These are phyloP conservation scores for Thinopyrum elongatum DNA, from an alignment of 176 grass and related monocot species.

Conservation along the genomic window DNA sequence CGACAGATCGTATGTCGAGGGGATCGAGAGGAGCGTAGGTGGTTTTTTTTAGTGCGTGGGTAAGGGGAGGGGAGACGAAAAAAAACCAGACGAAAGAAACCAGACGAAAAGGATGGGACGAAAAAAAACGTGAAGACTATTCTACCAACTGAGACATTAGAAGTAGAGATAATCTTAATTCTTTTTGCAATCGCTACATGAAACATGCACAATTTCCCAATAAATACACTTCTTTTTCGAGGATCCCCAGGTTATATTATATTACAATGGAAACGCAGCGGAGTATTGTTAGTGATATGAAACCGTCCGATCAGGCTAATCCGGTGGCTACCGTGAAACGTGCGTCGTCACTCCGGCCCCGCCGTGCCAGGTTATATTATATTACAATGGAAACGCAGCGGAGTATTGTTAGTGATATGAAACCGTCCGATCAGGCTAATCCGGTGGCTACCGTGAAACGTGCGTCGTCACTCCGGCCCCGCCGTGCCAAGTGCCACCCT, in stretches of 20 bases:
- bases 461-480: background rate
- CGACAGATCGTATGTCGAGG: too few species aligned
- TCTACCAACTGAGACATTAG: too few species aligned
- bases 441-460: background rate
- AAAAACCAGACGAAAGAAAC: too few species aligned
- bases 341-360: background rate
- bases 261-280: too few species aligned
- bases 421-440: background rate
- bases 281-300: background rate
- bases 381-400: too few species aligned
- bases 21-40: too few species aligned
- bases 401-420: background rate
- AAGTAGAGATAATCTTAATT: background rate
- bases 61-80: too few species aligned
- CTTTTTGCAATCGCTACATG: background rate
- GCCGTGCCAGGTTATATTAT: background rate
- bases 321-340: background rate
- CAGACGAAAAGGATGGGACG: too few species aligned
- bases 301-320: background rate
- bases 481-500: background rate
- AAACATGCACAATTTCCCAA: background rate
- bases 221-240: background rate
- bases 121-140: too few species aligned
- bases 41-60: too few species aligned
- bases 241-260: too few species aligned